Evolutionary conservation across 2,329 filamentous ascomycete species (phyloP), one percentile per base, ranked within the genome.

Genomic region (Colletotrichum sp.): DNA sequence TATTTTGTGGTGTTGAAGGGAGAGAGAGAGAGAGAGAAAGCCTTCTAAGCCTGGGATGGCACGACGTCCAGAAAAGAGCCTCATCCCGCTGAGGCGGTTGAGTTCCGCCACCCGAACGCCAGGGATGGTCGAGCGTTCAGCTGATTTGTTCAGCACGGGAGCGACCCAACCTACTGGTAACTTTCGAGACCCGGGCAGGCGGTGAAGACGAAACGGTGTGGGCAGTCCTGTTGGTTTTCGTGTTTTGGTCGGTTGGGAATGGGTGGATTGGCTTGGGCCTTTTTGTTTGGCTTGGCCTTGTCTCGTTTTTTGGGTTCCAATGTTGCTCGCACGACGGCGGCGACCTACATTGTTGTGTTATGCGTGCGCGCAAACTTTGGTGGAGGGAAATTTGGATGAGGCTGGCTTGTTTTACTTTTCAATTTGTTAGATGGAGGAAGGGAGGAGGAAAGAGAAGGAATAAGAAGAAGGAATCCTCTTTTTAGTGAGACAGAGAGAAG

Each of bases 101-200:
- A 24, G 59, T 73, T 57, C 48, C 57, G 64, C 74, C 73, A 73
- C 32, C 24, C 32, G 36, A 36, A 32, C 34, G 30, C 30, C 59
- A 65, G 18, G 28, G 59, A 60, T 39, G 39, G 26, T 9, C 18
- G 32, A 74, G 64, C 61, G 55, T 52, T 59, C 64, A 55, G 57
- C 64, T 67, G 70, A 68, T 72, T 61, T 60, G 32, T 21, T 26
- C 26, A 32, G 55, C 55, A 30, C 39, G 60, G 26, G n/a, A 52
- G 43, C 28, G 73, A 73, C 21, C 70, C 70, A 73, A 39, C 52
- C 28, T 9, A 39, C 67, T 36, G 73, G 72, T 61, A 67, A 67
- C 68, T 63, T 32, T 30, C 30, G 13, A 26, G 34, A 52, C 10
- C 10, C n/a, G 39, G 30, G 36, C n/a, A 30, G 60, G 36, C n/a